Evolutionary conservation across 192 early-diverging fungal species (phyloP), one percentile per base, ranked within the genome.

Genomic region (Entomortierella beljakovae): DNA sequence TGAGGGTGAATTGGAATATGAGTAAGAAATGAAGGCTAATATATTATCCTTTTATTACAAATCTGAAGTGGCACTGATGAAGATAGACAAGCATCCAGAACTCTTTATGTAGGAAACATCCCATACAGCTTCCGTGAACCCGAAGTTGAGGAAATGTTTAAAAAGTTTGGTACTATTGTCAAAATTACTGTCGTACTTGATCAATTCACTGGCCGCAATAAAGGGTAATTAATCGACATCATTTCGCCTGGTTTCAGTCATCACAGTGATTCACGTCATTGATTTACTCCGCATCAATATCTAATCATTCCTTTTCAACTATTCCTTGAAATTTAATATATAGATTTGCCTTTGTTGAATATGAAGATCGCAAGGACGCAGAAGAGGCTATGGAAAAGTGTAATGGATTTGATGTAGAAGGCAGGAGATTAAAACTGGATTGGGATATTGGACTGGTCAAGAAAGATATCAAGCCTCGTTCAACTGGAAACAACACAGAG

Each of bases 291-390:
- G 37, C 37, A 8, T 8, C 37, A 13, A 38, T 38, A 38, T 38
- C 37, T 38, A 38, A 38, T 38, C 37, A 9, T 55, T 55, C n/a
- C 29, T 40, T 46, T 8, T 52, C 10, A 18, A n/a, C 37, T 25
- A 40, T 40, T 31, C 23, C 16, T 2, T 22, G 11, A n/a, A 13
- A 11, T 35, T 9, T 52, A 11, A 5, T 15, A 23, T 31, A 8
- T 80, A 94, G 92, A 9, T 94, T 94, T 69, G 90, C 92, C 7
- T 94, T 94, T 74, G 86, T 92, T 37, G 85, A 90, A 48, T 94
- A 87, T 82, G 90, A 91, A 55, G 90, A 93, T 38, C 86, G 88
- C 60, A 73, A 83, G 54, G 83, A 88, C 53, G 88, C 88, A 2
- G 88, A 90, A 62, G 88, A 90, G 52, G 88, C 88, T 9, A 85